A percentile compares a stretch with the other conserved stretches of the same genome.
phyloP scores from a whole-genome alignment of 345 rosid genomes.

The Erucastrum elatum region DNA sequence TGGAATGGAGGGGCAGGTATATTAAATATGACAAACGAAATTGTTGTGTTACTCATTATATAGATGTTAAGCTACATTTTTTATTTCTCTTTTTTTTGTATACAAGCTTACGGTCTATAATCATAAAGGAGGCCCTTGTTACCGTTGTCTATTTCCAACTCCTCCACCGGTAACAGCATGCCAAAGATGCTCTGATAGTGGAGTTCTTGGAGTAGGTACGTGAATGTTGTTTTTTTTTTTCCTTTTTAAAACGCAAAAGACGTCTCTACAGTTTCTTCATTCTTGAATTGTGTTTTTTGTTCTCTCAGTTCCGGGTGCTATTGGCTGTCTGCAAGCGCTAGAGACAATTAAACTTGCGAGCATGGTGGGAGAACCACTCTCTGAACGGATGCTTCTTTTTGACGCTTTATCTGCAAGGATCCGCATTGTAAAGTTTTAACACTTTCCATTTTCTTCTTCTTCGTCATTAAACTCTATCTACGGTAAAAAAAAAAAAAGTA shows the following conservation, averaged over 20 bases:
- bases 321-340: constrained; percentile 96
- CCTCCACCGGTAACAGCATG: constrained; percentile 87
- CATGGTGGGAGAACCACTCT: constrained; percentile 80
- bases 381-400: constrained; percentile 85
- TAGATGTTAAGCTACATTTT: not conserved
- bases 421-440: constrained; percentile 60
- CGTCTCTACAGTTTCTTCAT: constrained; percentile 3
- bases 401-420: constrained; percentile 87
- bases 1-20: constrained; percentile 96
- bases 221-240: not conserved
- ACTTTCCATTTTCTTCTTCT: not conserved
- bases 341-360: constrained; percentile 91
- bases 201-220: constrained; percentile 87
- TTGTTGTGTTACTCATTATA: constrained; percentile 1
- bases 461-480: not conserved
- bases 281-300: not conserved
- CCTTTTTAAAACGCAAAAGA: not conserved
- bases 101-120: constrained; percentile 63
- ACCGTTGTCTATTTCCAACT: constrained; percentile 78
- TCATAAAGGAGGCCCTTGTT: constrained; percentile 78
- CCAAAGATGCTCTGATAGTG: constrained; percentile 87
- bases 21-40: not conserved
- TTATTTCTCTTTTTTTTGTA: not conserved
- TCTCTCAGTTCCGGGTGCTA: constrained; percentile 80
- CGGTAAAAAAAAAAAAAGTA: not conserved